phyloP scores from a whole-genome alignment of 768 basidiomycete species.

The Lyophyllum shimeji region DNA sequence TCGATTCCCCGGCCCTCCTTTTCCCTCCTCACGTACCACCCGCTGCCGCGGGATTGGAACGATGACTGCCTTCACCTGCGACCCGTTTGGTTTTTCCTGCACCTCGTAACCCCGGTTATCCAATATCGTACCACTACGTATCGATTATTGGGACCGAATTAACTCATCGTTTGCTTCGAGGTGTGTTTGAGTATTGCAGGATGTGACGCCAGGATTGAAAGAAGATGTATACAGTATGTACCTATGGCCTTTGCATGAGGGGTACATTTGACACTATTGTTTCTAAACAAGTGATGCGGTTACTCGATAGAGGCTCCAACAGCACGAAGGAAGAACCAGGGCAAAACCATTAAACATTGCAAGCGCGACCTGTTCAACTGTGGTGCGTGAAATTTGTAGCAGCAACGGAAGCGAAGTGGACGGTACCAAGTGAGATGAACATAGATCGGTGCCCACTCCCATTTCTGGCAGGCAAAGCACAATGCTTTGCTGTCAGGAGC shows the following conservation, averaged over 20 bases:
- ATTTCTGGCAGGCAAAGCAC: background rate
- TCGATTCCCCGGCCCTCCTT: background rate
- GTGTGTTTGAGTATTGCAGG: background rate
- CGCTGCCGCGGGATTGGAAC: conserved; percentile 7
- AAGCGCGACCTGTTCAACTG: background rate
- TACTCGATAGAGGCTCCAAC: background rate
- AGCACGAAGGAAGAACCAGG: background rate
- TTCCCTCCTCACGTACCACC: background rate
- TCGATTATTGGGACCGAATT: background rate
- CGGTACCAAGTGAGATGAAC: background rate
- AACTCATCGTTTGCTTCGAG: background rate
- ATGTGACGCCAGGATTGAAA: background rate
- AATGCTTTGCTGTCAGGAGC: background rate
- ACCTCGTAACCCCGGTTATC: background rate
- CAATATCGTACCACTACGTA: background rate
- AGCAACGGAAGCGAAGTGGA: no score
- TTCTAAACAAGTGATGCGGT: background rate
- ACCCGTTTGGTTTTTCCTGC: background rate
- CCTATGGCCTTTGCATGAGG: no score
- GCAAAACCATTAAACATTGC: background rate
- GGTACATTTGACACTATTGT: no score
- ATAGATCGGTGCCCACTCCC: background rate
- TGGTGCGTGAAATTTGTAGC: background rate
- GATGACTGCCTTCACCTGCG: background rate
- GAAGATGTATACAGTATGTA: background rate